These are phyloP conservation scores for Maudiozyma humilis DNA, from an alignment of 1,139 yeast genomes.

Conservation along the genomic window DNA sequence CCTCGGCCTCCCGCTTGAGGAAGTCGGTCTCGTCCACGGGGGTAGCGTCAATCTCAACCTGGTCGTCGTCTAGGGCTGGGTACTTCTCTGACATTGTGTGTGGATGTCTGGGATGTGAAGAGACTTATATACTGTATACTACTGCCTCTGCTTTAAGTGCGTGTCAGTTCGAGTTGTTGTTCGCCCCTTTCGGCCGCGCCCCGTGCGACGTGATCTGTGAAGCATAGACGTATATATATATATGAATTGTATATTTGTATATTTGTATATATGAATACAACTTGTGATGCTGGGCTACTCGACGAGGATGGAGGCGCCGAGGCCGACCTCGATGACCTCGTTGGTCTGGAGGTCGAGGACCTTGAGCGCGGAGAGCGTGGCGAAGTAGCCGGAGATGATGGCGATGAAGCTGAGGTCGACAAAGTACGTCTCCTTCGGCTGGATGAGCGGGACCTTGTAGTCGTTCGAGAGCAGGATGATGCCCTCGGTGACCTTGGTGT, in stretches of 20 bases:
- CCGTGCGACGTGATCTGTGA: background rate
- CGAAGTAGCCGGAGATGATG: conserved; percentile 27
- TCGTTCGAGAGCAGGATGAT: conserved; percentile 30
- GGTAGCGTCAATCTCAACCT: conserved; percentile 32
- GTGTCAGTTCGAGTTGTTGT: background rate
- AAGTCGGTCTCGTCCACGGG: conserved; percentile 47
- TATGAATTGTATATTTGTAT: background rate
- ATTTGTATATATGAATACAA: background rate
- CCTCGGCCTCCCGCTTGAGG: conserved; percentile 74
- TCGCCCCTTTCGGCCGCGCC: background rate
- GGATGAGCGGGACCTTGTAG: conserved; percentile 26
- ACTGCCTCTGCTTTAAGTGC: background rate
- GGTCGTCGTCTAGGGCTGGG: conserved; percentile 63
- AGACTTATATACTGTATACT: too few relatives aligned
- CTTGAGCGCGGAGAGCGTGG: conserved; percentile 27
- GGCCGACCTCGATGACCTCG: conserved; percentile 27
- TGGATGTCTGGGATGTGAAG: too few relatives aligned
- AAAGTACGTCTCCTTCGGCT: conserved; percentile 25
- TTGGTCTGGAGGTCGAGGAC: conserved; percentile 27
- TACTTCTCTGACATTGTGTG: conserved; percentile 70
- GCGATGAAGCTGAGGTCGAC: conserved; percentile 27
- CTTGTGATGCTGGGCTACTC: background rate
- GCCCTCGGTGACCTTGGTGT: conserved; percentile 23
- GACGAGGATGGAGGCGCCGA: conserved; percentile 23
- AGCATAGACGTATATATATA: too few relatives aligned